Base-by-base conservation (phyloP, 2,329 filamentous ascomycete genomes). In the Paramyrothecium sp. region DNA sequence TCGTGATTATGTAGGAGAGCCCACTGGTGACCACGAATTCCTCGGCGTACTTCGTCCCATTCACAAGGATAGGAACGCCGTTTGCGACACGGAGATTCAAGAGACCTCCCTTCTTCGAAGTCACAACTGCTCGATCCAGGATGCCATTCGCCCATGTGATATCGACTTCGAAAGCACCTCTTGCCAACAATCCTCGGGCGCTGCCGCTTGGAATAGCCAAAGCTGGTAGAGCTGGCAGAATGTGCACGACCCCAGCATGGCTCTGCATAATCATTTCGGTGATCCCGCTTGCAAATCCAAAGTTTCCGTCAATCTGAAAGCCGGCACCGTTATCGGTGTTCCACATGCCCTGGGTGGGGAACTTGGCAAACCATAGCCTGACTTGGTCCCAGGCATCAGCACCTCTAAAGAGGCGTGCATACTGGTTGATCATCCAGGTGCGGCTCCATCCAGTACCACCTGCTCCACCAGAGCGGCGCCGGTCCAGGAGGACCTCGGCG, bases 291-390 rank as follows among this genome's bases (percentile, higher is more conserved):
- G 73, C 72, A 11, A 75, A 74, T 3, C 79, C 80, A 59, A 80
- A 78, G 57, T 82, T 82, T 3, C 79, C 79, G 57, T 82, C 79
- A 11, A 80, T 78, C 62, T 81, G 79, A 60, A 81, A 80, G n/a
- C 61, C 62, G 3, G 56, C 58, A 22, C 62, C 62, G 53, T 56
- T 53, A 33, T 77, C 73, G 7, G 69, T 71, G 50, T 77, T 75
- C 22, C 76, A 68, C 23, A 79, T 63, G 58, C 78, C 79, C 2
- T 54, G 44, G 4, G 51, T 54, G 7, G 58, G 58, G 26, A 58
- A 60, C 16, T 34, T 53, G 7, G 71, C 66, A n/a, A 75, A 62
- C 1, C 75, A 60, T 21, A 26, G 52, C 10, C 58, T 51, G n/a
- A 62, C 30, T 33, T 58, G 57, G 30, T 49, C 54, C 54, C 56